phyloP scores from a whole-genome alignment of 768 basidiomycete genomes.

The Collybiopsis luxurians region DNA sequence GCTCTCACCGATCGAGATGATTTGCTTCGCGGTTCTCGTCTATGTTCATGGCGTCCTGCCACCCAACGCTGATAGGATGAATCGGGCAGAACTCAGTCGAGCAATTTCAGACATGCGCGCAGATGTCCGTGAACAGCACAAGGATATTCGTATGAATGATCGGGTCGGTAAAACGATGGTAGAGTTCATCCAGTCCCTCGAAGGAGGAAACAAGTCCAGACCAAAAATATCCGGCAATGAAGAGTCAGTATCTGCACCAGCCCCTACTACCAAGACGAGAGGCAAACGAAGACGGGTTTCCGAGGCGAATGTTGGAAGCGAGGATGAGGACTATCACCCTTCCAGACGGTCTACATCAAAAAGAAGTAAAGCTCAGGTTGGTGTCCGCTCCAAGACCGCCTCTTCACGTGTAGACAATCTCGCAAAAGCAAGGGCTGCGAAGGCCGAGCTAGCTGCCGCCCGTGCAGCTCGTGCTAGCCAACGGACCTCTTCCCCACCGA shows the following conservation, averaged over 20 bases:
- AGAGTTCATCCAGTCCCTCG: slow-evolving; percentile 28
- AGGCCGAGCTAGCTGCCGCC: background rate
- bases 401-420: background rate
- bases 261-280: background rate
- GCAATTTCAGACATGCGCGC: slow-evolving; percentile 37
- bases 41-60: slow-evolving; percentile 7
- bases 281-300: slow-evolving; percentile 3
- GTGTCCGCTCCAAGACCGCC: background rate
- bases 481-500: background rate
- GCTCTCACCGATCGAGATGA: slow-evolving; percentile 9
- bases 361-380: background rate
- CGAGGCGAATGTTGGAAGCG: background rate
- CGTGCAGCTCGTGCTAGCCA: background rate
- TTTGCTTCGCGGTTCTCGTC: slow-evolving; percentile 2
- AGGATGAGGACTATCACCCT: slow-evolving; percentile 3
- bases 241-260: background rate
- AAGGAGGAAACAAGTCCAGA: slow-evolving; percentile 5
- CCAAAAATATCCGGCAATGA: background rate
- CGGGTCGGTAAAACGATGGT: slow-evolving; percentile 35
- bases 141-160: slow-evolving; percentile 47
- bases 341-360: background rate
- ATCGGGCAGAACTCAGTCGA: slow-evolving; percentile 26
- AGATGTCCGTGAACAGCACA: slow-evolving; percentile 36
- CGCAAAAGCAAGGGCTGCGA: background rate
- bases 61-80: slow-evolving; percentile 14